phyloP scores from a whole-genome alignment of 768 basidiomycete species.

The Pisolithus marmoratus region DNA sequence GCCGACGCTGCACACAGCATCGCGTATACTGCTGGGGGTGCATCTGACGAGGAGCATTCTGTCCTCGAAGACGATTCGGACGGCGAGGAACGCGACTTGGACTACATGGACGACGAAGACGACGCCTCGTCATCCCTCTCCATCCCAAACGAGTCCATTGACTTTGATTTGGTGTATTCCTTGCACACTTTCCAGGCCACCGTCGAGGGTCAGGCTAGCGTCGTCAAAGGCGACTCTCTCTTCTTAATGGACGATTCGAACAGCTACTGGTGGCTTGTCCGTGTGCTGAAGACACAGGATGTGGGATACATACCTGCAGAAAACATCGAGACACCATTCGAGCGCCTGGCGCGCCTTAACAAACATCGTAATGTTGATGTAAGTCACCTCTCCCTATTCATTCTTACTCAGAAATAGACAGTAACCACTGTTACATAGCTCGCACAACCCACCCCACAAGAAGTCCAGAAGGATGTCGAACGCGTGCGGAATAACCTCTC shows the following conservation, averaged over 20 bases:
- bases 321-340: constrained; percentile 98
- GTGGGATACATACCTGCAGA: constrained; percentile 99
- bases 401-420: neutral
- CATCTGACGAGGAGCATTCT: constrained; percentile 75
- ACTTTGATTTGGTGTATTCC: constrained; percentile 91
- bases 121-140: constrained; percentile 79
- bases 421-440: constrained; percentile 14
- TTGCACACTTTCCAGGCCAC: constrained; percentile 96
- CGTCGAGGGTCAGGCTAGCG: constrained; percentile 97
- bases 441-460: constrained; percentile 35
- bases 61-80: constrained; percentile 84
- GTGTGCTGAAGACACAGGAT: constrained; percentile 97
- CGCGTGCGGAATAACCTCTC: constrained; percentile 47
- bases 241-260: constrained; percentile 98
- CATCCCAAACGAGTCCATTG: constrained; percentile 87
- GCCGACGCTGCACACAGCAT: constrained; percentile 40
- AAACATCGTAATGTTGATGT: constrained; percentile 97
- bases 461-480: constrained; percentile 54
- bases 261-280: constrained; percentile 99
- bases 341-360: constrained; percentile 90
- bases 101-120: constrained; percentile 69
- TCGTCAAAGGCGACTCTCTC: constrained; percentile 96
- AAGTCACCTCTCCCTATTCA: constrained; percentile 27
- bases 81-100: constrained; percentile 58
- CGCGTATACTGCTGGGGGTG: constrained; percentile 22